Evolutionary conservation across 2,329 filamentous ascomycete species (phyloP), one percentile per base, ranked within the genome.

Genomic region (Monilinia polystroma): DNA sequence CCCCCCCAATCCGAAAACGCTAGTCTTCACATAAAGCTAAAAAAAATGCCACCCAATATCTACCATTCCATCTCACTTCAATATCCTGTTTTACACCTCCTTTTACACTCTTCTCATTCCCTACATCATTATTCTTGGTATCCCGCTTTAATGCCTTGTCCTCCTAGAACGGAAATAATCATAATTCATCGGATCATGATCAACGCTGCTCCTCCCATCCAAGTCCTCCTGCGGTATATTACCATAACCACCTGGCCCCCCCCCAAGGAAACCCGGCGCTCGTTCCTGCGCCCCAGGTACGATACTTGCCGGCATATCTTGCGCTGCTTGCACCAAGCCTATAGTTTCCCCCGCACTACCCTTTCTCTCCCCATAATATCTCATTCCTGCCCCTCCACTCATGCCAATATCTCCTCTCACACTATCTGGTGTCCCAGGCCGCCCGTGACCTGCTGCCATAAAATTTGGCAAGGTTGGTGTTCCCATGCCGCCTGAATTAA

Each of bases 171-270:
- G 68, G 64, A 75, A 76, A 70, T 76, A 75, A 66, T 77, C 75
- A 70, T 76, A 77, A 60, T 67, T 71, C 68, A 67, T 72, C 6
- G 74, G 72, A 68, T 76, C 73, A 16, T 67, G 49, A 16, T 73
- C 74, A 29, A 78, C 74, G 43, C 53, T 60, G 0, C 57, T 29
- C 43, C 26, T 47, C 4, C 29, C 38, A 57, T 64, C 63, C 32
- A 64, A 10, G 57, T 80, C 76, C 52, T 78, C 76, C 73, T 88
- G 85, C 0, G 85, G 82, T 64, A 89, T 75, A 35, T 82, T 82
- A 18, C 84, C 86, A 74, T 89, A 89, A 0, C 86, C 86, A 62
- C 81, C 78, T 1, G 85, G 84, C 2, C 85, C 85, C 64, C 85
- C 84, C 23, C 85, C 85, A 23, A 87, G 75, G 68, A 85, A 83